These are phyloP conservation scores for Phytophthora nicotianae DNA, from an alignment of 352 stramenopile species.

Conservation along the genomic window DNA sequence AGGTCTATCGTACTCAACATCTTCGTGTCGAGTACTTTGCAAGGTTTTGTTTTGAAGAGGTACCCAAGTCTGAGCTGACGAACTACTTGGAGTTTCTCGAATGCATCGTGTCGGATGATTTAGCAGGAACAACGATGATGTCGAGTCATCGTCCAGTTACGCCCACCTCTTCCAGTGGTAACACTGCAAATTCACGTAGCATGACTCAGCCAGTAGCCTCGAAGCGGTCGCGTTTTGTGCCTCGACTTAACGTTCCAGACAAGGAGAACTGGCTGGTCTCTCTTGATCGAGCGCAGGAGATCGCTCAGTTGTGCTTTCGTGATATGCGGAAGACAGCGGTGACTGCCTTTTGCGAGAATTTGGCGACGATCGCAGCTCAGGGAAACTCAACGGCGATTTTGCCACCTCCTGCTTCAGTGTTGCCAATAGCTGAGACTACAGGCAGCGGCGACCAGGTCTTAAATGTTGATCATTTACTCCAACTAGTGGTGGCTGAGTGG, in stretches of 20 bases:
- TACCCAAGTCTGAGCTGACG: slow-evolving; percentile 47
- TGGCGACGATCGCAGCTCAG: slow-evolving; percentile 52
- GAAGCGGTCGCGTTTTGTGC: slow-evolving; percentile 56
- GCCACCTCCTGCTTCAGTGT: neutral
- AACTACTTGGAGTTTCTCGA: slow-evolving; percentile 83
- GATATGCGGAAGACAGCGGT: slow-evolving; percentile 75
- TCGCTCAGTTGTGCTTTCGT: slow-evolving; percentile 67
- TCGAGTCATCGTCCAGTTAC: slow-evolving; percentile 7
- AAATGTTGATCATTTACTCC: slow-evolving; percentile 75
- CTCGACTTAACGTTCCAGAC: slow-evolving; percentile 64
- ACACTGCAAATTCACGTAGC: slow-evolving; percentile 11
- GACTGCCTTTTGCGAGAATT: slow-evolving; percentile 61
- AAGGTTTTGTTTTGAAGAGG: slow-evolving; percentile 74
- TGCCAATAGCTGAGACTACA: neutral
- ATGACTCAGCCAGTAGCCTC: slow-evolving; percentile 22
- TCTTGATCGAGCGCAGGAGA: slow-evolving; percentile 69
- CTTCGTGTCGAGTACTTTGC: slow-evolving; percentile 79
- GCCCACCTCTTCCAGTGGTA: slow-evolving; percentile 8
- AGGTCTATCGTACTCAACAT: slow-evolving; percentile 68
- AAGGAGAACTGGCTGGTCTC: slow-evolving; percentile 72
- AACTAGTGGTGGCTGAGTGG: slow-evolving; percentile 74
- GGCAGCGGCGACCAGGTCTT: slow-evolving; percentile 43
- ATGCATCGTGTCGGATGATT: slow-evolving; percentile 69
- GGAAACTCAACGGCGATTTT: slow-evolving; percentile 39
- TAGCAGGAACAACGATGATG: slow-evolving; percentile 22